Conservation (phyloP, 352 stramenopile species). For the Hyaloperonospora arabidopsidis region DNA sequence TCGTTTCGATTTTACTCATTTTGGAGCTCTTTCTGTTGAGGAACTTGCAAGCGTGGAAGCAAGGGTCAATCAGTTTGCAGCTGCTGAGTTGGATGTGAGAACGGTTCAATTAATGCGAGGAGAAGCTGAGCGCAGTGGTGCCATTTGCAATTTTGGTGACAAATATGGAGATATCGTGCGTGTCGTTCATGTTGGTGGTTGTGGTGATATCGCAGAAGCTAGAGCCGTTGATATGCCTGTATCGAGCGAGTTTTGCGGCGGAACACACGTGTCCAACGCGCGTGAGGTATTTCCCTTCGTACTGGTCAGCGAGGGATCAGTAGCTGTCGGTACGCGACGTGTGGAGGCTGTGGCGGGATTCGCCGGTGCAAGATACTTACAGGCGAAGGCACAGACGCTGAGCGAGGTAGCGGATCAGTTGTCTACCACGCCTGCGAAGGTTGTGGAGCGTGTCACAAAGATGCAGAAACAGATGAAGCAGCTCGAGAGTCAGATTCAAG, state of each 20-base stretch:
- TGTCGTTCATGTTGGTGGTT: slow-evolving; percentile 50
- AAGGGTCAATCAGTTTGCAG: slow-evolving; percentile 51
- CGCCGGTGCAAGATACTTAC: slow-evolving; percentile 44
- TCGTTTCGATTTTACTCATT: slow-evolving; percentile 80
- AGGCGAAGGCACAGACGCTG: slow-evolving; percentile 49
- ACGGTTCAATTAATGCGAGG: slow-evolving; percentile 38
- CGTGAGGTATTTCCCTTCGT: slow-evolving; percentile 59
- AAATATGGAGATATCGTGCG: slow-evolving; percentile 78
- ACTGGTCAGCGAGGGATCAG: slow-evolving; percentile 65
- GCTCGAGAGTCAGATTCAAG: slow-evolving; percentile 42
- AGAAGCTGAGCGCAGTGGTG: slow-evolving; percentile 50
- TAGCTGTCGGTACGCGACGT: slow-evolving; percentile 68
- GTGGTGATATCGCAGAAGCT: slow-evolving; percentile 3
- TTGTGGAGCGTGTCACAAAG: slow-evolving; percentile 54
- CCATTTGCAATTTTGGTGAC: slow-evolving; percentile 47
- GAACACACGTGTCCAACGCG: slow-evolving; percentile 52
- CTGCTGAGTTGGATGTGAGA: slow-evolving; percentile 29
- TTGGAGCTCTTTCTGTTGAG: slow-evolving; percentile 53
- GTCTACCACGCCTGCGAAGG: slow-evolving; percentile 53
- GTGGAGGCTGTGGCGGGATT: slow-evolving; percentile 56
- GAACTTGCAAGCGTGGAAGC: slow-evolving; percentile 51
- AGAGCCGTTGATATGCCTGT: slow-evolving; percentile 3
- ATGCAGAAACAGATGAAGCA: slow-evolving; percentile 67
- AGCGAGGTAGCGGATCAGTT: slow-evolving; percentile 42
- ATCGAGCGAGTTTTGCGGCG: slow-evolving; percentile 71